A percentile compares a stretch with the other conserved stretches of the same genome.
These are phyloP conservation scores for Lichtheimia ramosa DNA, from an alignment of 371 early-diverging fungal species.

Conservation along the genomic window DNA sequence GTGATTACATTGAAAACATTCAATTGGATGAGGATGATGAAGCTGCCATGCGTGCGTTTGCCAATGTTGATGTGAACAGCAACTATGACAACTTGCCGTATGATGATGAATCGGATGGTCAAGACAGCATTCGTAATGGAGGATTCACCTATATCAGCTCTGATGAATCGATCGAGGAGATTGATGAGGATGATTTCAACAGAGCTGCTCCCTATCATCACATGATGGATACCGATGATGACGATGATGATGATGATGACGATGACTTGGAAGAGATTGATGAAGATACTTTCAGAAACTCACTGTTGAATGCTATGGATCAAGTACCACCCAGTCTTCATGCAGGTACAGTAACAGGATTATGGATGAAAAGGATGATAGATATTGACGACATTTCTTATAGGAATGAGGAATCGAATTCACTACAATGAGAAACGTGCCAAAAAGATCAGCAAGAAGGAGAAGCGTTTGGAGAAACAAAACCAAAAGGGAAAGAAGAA, in stretches of 20 bases:
- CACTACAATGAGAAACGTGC: constrained; percentile 12
- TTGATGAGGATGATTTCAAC: constrained; percentile 16
- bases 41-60: constrained; percentile 14
- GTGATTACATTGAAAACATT: constrained; percentile 42
- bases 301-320: constrained; percentile 12
- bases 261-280: constrained; percentile 5
- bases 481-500: constrained; percentile 15
- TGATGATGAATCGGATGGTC: constrained; percentile 10
- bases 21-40: constrained; percentile 11
- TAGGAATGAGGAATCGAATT: constrained; percentile 18
- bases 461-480: constrained; percentile 7
- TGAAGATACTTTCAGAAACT: constrained; percentile 16
- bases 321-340: constrained; percentile 24
- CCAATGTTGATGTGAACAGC: constrained; percentile 8
- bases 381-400: neutral
- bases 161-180: constrained; percentile 21
- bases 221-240: constrained; percentile 1
- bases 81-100: constrained; percentile 7
- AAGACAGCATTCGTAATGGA: constrained; percentile 14
- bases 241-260: constrained; percentile 23
- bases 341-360: constrained; percentile 22
- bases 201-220: too few species aligned
- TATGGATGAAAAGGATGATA: neutral
- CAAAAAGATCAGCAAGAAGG: constrained; percentile 20
- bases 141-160: constrained; percentile 18